phyloP scores from a whole-genome alignment of 108 stramenopile species.

The Pseudonitzschia pungens region DNA sequence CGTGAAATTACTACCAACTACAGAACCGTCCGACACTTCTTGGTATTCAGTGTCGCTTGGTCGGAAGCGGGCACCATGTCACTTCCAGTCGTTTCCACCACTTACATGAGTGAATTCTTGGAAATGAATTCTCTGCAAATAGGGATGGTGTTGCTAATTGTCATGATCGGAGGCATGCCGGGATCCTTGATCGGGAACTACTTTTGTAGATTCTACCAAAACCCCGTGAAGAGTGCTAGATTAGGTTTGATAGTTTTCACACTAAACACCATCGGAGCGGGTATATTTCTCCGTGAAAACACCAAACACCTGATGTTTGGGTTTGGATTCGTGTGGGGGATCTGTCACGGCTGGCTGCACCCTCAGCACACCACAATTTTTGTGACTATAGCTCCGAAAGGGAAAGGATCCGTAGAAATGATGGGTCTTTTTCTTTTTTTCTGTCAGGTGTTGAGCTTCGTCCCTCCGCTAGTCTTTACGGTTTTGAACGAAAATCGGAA shows the following conservation, averaged over 20 bases:
- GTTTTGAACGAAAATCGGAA: conserved; percentile 58
- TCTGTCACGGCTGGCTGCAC: background rate
- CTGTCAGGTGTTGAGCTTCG: conserved; percentile 52
- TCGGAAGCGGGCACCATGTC: conserved; percentile 27
- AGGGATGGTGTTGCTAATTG: conserved; percentile 23
- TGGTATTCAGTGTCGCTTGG: conserved; percentile 16
- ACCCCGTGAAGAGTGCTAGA: background rate
- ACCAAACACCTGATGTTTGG: conserved; percentile 35
- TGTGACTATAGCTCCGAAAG: conserved; percentile 20
- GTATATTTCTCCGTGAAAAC: conserved; percentile 36
- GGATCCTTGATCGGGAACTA: background rate
- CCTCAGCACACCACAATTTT: conserved; percentile 4
- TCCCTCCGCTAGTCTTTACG: conserved; percentile 70
- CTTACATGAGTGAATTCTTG: conserved; percentile 31
- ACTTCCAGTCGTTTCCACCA: conserved; percentile 34
- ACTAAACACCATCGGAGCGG: background rate
- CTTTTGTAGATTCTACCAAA: background rate
- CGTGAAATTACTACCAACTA: conserved; percentile 2
- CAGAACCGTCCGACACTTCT: conserved; percentile 23
- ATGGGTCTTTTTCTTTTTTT: conserved; percentile 67
- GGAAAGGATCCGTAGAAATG: conserved; percentile 58
- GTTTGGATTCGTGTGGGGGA: background rate
- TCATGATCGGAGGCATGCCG: conserved; percentile 19
- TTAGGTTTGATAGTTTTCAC: background rate
- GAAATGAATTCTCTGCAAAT: conserved; percentile 20